Evolutionary conservation across 2,329 filamentous ascomycete genomes (phyloP), one percentile per base, ranked within the genome.

Genomic region (Nemania abortiva): DNA sequence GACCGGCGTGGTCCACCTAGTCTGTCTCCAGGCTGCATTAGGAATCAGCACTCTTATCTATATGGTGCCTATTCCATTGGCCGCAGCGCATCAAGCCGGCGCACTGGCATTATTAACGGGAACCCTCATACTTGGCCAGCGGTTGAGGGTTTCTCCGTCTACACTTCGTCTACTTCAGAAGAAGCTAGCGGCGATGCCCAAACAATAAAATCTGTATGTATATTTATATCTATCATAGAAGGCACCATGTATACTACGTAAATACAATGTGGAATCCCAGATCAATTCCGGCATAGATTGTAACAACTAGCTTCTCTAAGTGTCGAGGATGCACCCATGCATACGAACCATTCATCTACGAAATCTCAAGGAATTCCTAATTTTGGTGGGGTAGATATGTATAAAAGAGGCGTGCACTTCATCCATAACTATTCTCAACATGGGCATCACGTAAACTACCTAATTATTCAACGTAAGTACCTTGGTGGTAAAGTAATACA

Each of bases 11-110:
- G 89, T 98, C 22, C 94, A 96, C 76, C 88, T 98, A 20, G 94
- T 92, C 1, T 88, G 87, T 66, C 70, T 97, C 73, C 96, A 99
- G 82, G 95, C 94, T 29, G 85, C 90, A 0, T 88, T 99, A 5
- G 96, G 96, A 27, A 97, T 99, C 79, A 90, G 87, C 72, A 99
- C 96, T 0, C 86, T 99, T 69, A 91, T 97, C 76, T 98, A 98
- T 83, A 91, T 99, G 79, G 95, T 99, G 0, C 96, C 97, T 4
- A 92, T 91, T 2, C 91, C 92, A 70, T 84, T 99, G 10, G 96
- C 95, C 0, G 94, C 95, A 2, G 90, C 93, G 7, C 96, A 99
- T 81, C 96, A 99, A 82, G 96, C 96, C 1, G 95, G 96, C 47
- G 93, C 91, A 68, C 82, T 99, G 73, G 93, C 93, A 1, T 84